A percentile compares a stretch with the other conserved stretches of the same genome.
Evolutionary conservation across 2,329 filamentous ascomycete genomes (phyloP).

Genomic region (Ilyonectria mors-panacis): DNA sequence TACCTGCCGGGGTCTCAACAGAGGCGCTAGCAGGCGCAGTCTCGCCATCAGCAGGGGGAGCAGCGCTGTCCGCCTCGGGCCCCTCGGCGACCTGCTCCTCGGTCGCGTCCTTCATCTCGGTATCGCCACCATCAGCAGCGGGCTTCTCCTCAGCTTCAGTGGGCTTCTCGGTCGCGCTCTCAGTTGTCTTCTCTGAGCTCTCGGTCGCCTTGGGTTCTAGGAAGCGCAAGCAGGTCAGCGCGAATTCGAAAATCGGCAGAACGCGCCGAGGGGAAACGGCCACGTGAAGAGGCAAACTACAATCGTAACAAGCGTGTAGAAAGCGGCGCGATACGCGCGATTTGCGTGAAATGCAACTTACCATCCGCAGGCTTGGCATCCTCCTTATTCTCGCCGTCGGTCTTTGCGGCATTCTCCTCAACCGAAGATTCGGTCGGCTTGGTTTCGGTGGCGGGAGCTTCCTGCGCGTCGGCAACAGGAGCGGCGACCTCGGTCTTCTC

Average conservation of each 20-base stretch:
- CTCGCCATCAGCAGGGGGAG: conserved; percentile 46
- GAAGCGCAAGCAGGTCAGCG: conserved; percentile 47
- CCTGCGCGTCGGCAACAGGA: conserved; percentile 51
- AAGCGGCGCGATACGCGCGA: conserved; percentile 22
- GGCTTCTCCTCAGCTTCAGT: conserved; percentile 46
- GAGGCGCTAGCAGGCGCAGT: conserved; percentile 44
- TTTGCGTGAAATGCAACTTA: conserved; percentile 44
- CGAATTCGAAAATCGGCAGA: conserved; percentile 36
- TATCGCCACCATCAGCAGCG: conserved; percentile 54
- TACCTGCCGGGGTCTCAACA: conserved; percentile 50
- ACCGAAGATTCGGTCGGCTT: conserved; percentile 42
- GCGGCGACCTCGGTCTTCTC: conserved; percentile 56
- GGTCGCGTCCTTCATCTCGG: conserved; percentile 67
- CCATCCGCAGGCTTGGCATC: conserved; percentile 50
- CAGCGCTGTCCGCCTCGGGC: conserved; percentile 46
- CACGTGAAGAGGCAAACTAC: conserved; percentile 31
- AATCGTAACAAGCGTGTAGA: not conserved
- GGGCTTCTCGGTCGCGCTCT: conserved; percentile 50
- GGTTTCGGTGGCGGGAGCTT: conserved; percentile 44
- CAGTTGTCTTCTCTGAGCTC: conserved; percentile 49
- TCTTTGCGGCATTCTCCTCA: conserved; percentile 44
- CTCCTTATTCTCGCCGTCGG: conserved; percentile 47
- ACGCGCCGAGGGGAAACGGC: conserved; percentile 38
- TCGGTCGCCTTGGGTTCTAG: conserved; percentile 49
- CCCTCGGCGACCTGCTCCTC: conserved; percentile 51